Evolutionary conservation across 164 flowering plant species (phyloP).

Genomic region (Aristolochia fimbriata): DNA sequence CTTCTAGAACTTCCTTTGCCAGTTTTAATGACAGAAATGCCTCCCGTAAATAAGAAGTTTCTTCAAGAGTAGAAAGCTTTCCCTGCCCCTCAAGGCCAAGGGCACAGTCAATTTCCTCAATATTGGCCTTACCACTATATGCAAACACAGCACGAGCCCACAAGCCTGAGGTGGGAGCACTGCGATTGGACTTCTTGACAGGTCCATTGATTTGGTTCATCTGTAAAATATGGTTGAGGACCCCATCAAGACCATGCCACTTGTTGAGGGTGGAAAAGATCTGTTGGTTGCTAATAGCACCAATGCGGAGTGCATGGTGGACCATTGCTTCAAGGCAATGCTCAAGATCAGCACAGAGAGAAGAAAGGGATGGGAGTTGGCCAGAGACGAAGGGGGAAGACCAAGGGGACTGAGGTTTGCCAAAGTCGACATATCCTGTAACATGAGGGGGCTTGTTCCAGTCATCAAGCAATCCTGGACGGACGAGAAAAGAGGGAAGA

Average conservation of each 20-base stretch:
- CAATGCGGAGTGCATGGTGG: constrained; percentile 47
- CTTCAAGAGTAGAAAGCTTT: constrained; percentile 34
- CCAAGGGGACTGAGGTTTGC: constrained; percentile 73
- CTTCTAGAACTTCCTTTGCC: constrained; percentile 73
- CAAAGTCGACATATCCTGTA: constrained; percentile 81
- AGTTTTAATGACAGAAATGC: constrained; percentile 50
- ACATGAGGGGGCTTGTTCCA: constrained; percentile 84
- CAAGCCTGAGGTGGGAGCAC: constrained; percentile 26
- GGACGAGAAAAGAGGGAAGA: constrained; percentile 4
- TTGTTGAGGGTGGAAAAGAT: constrained; percentile 62
- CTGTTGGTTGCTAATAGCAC: constrained; percentile 57
- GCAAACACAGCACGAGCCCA: constrained; percentile 76
- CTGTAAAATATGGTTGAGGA: constrained; percentile 38
- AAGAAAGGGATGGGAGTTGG: constrained; percentile 27
- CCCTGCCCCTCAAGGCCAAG: constrained; percentile 18
- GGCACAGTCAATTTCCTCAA: constrained; percentile 35
- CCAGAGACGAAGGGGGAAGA: constrained; percentile 22
- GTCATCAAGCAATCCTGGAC: constrained; percentile 48
- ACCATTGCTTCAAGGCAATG: constrained; percentile 64
- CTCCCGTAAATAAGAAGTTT: constrained; percentile 56
- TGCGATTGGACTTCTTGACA: neutral
- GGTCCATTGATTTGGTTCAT: neutral
- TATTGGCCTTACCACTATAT: constrained; percentile 33
- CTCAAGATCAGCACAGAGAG: constrained; percentile 49
- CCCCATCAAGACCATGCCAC: constrained; percentile 57